phyloP scores from a whole-genome alignment of 495 filamentous ascomycete genomes.

The Tuber umbilicatum region DNA sequence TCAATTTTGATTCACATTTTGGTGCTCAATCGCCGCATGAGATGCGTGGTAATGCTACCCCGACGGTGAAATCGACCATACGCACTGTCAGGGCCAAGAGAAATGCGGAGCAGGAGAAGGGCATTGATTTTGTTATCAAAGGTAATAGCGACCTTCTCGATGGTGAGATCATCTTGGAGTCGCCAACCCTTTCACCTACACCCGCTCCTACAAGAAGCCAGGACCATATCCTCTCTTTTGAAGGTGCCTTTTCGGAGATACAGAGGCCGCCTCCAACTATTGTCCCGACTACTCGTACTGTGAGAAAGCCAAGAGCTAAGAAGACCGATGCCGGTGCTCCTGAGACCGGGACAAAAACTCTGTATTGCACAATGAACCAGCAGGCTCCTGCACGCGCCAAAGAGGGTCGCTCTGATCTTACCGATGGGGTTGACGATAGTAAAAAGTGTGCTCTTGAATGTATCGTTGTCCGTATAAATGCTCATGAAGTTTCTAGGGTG shows the following conservation, averaged over 20 bases:
- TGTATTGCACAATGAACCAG: slow-evolving; percentile 25
- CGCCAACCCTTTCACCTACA: neutral
- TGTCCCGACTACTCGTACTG: slow-evolving; percentile 9
- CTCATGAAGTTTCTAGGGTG: neutral
- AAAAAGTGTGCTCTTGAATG: slow-evolving; percentile 8
- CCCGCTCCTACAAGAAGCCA: neutral
- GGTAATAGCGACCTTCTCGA: neutral
- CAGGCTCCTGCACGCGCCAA: slow-evolving; percentile 17
- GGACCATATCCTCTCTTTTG: neutral
- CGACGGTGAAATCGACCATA: neutral
- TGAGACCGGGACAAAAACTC: slow-evolving; percentile 18
- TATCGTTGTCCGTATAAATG: neutral
- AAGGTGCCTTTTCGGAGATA: slow-evolving; percentile 11
- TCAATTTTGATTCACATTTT: neutral
- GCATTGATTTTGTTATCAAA: neutral
- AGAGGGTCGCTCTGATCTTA: neutral
- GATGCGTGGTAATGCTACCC: neutral
- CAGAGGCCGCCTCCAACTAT: neutral
- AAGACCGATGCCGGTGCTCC: slow-evolving; percentile 19
- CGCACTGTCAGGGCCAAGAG: neutral
- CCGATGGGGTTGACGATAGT: slow-evolving; percentile 22
- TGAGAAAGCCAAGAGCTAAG: slow-evolving; percentile 20
- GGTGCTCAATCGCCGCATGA: neutral
- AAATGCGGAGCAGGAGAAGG: neutral
- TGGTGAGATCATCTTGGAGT: neutral